These are phyloP conservation scores for Tuctoria greenei DNA, from an alignment of 176 grass and related monocot species.

Conservation along the genomic window DNA sequence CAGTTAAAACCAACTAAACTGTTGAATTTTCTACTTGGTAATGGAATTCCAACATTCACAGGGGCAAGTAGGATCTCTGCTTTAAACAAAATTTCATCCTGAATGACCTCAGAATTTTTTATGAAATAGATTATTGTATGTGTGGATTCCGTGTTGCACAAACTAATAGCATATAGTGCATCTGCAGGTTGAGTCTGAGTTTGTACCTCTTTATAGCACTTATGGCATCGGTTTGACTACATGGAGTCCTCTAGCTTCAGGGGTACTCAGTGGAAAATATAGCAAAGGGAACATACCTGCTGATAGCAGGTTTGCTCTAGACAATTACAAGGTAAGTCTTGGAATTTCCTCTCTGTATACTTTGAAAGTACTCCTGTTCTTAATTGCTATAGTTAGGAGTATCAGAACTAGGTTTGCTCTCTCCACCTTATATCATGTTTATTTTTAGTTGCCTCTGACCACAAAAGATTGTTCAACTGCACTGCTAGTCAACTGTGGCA, in stretches of 20 bases:
- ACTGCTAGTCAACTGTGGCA: neutral
- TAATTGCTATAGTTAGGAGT: neutral
- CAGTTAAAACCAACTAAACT: neutral
- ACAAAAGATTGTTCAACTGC: neutral
- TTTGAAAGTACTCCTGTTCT: neutral
- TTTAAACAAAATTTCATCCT: neutral
- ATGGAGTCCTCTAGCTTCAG: conserved; percentile 95
- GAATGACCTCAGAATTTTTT: neutral
- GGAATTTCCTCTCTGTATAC: neutral
- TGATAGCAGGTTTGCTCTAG: conserved; percentile 90
- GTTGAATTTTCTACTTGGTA: too few relatives aligned
- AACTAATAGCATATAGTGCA: conserved; percentile 23
- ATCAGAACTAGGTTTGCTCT: neutral
- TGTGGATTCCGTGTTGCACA: neutral
- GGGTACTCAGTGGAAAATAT: conserved; percentile 91
- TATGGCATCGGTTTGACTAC: conserved; percentile 92
- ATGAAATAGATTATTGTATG: neutral
- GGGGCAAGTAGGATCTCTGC: neutral
- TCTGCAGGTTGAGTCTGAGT: conserved; percentile 89
- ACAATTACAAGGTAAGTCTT: conserved; percentile 86
- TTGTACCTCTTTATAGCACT: conserved; percentile 73
- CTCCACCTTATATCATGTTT: neutral
- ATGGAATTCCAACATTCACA: neutral
- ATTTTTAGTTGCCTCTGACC: neutral
- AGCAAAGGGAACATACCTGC: conserved; percentile 64